Base-by-base conservation (phyloP, 2,329 filamentous ascomycete genomes). In the Triangularia setosa region DNA sequence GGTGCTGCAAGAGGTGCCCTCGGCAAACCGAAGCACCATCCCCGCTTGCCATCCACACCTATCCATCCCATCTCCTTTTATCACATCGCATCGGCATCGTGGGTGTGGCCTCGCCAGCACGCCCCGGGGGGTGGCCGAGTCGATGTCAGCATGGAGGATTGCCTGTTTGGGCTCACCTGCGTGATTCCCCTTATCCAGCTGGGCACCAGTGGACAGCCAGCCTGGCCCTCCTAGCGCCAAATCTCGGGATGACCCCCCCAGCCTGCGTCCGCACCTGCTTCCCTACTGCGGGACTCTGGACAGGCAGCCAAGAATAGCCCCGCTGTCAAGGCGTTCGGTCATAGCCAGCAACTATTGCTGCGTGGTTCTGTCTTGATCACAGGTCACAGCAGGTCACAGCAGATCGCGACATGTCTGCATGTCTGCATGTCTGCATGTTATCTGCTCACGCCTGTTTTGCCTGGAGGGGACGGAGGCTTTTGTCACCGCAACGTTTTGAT, bases 111-210 rank as follows among this genome's bases (percentile, higher is more conserved):
- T 30, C 25, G 21, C 25, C 4, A 33, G 44, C n/a, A 61, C 59
- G 53, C 62, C 60, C 65, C 27, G 57, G 60, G 55, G 65, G 33
- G 63, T 65, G 61, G 25, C 23, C 52, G 30, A 12, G 52, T 33
- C 52, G n/a, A 54, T 28, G 33, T 58, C 53, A 44, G 18, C 27
- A 60, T 55, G 62, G 57, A 61, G 61, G 61, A 28, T 60, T 65
- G n/a, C 63, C 61, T 58, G 53, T 52, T 65, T 67, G 6, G 65
- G 63, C 24, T 64, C 61, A 62, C 40, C 63, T 63, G 57, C 54
- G 61, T 54, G 27, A 9, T 58, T 60, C 58, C 61, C 58, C 48
- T 64, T 60, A 57, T 64, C 62, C 62, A 59, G 59, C 52, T 62
- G 59, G 48, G 33, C 3, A 25, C 48, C 30, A 25, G 23, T 60